A percentile compares a stretch with the other conserved stretches of the same genome.
phyloP scores from a whole-genome alignment of 2,329 filamentous ascomycete genomes.

The Magnaporthiopsis incrustans region DNA sequence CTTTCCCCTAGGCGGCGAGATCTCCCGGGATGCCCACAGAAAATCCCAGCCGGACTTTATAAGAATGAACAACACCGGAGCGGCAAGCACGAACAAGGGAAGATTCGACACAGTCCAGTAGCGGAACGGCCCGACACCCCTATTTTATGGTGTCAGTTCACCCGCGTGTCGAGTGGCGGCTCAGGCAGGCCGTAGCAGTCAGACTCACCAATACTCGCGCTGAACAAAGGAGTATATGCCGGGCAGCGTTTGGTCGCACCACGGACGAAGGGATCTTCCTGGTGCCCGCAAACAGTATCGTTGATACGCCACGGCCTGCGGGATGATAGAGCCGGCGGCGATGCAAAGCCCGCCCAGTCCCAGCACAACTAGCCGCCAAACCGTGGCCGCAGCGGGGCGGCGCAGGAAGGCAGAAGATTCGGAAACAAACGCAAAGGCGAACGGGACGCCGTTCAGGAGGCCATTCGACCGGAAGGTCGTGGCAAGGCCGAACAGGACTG shows the following conservation, averaged over 20 bases:
- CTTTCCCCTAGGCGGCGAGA: neutral
- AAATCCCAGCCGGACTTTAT: slow-evolving; percentile 48
- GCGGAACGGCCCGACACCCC: slow-evolving; percentile 78
- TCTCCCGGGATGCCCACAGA: slow-evolving; percentile 10
- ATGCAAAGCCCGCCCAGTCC: slow-evolving; percentile 61
- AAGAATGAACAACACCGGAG: slow-evolving; percentile 66
- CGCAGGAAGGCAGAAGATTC: slow-evolving; percentile 30
- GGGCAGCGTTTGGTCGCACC: slow-evolving; percentile 68
- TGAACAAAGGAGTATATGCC: slow-evolving; percentile 93
- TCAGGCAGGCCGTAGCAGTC: too few relatives aligned
- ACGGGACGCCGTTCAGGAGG: slow-evolving; percentile 69
- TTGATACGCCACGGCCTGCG: slow-evolving; percentile 68
- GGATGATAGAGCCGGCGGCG: slow-evolving; percentile 57
- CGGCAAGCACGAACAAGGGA: slow-evolving; percentile 77
- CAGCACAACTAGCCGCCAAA: slow-evolving; percentile 49
- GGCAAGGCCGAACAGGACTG: slow-evolving; percentile 62
- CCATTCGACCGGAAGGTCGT: slow-evolving; percentile 79
- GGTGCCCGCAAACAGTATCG: slow-evolving; percentile 51
- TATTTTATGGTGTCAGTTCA: slow-evolving; percentile 26
- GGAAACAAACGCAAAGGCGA: slow-evolving; percentile 53
- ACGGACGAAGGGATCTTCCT: slow-evolving; percentile 34
- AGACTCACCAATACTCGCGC: slow-evolving; percentile 72
- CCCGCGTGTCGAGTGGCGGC: neutral
- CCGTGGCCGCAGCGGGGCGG: slow-evolving; percentile 24
- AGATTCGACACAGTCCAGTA: slow-evolving; percentile 88